Percentiles rank a stretch among this genome's conserved stretches.
These are phyloP conservation scores for Fusarium tuaranense DNA, from an alignment of 2,329 filamentous ascomycete genomes.

Conservation along the genomic window DNA sequence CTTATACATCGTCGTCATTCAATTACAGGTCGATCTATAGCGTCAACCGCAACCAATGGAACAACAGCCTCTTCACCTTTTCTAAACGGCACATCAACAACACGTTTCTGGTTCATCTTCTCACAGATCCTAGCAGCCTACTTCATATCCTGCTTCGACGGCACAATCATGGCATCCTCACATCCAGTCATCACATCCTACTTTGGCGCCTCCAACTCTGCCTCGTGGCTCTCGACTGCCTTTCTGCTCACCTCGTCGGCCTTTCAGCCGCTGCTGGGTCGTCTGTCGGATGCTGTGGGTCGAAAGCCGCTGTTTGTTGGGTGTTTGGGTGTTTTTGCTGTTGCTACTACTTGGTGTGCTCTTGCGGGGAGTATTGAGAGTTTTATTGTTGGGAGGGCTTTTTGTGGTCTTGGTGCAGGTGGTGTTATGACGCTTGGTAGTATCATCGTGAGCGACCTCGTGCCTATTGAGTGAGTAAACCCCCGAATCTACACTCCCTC, in stretches of 20 bases:
- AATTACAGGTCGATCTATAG: slow-evolving; percentile 30
- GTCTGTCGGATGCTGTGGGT: slow-evolving; percentile 80
- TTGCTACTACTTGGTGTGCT: slow-evolving; percentile 77
- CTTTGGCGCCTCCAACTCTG: slow-evolving; percentile 81
- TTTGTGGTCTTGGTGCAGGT: slow-evolving; percentile 80
- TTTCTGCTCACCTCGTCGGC: slow-evolving; percentile 82
- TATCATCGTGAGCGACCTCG: slow-evolving; percentile 79
- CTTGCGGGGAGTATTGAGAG: slow-evolving; percentile 74
- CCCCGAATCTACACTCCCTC: neutral
- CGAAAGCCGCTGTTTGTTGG: slow-evolving; percentile 75
- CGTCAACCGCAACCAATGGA: slow-evolving; percentile 16
- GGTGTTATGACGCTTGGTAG: slow-evolving; percentile 76
- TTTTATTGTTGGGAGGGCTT: slow-evolving; percentile 76
- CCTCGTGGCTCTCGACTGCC: slow-evolving; percentile 85
- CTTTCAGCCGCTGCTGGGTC: slow-evolving; percentile 80
- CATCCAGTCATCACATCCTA: slow-evolving; percentile 87
- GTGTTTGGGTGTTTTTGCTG: slow-evolving; percentile 70
- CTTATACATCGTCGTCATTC: slow-evolving; percentile 37
- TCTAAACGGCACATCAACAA: slow-evolving; percentile 59
- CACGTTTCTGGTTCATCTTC: slow-evolving; percentile 74
- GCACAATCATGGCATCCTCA: slow-evolving; percentile 83
- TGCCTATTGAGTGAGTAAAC: slow-evolving; percentile 73
- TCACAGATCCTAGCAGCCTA: slow-evolving; percentile 67
- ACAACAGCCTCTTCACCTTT: slow-evolving; percentile 45
- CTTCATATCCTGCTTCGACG: slow-evolving; percentile 76